phyloP scores from a whole-genome alignment of 2,329 filamentous ascomycete genomes.

The Phialophora tarda region DNA sequence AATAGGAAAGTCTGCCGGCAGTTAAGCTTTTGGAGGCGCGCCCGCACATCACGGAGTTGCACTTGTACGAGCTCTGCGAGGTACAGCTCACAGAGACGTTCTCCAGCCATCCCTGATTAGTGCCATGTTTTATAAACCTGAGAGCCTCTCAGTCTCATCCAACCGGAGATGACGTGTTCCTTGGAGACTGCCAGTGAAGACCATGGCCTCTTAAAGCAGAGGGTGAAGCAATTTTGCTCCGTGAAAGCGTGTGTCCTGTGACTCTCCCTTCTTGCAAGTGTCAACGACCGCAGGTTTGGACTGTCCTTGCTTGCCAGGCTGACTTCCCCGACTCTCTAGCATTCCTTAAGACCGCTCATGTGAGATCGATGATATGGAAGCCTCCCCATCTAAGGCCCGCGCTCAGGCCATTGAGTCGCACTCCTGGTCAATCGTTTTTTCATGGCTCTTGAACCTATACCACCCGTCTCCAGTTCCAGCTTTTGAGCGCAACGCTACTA shows the following conservation, averaged over 20 bases:
- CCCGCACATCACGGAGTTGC: no score
- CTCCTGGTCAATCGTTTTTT: constrained; percentile 88
- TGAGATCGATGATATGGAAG: constrained; percentile 49
- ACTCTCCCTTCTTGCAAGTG: not conserved
- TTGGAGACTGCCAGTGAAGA: not conserved
- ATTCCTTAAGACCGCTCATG: not conserved
- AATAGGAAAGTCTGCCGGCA: no score
- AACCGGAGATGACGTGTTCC: not conserved
- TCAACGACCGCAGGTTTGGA: not conserved
- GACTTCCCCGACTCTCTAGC: not conserved
- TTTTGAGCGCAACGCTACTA: constrained; percentile 88
- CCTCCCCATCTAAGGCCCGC: constrained; percentile 69
- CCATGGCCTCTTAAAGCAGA: not conserved
- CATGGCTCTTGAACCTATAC: constrained; percentile 78
- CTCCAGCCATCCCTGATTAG: no score
- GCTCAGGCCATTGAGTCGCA: constrained; percentile 81
- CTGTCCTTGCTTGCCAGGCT: not conserved
- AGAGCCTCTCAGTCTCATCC: not conserved
- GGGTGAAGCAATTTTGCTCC: not conserved
- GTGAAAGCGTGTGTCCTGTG: not conserved
- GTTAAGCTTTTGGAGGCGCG: no score
- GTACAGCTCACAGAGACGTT: no score
- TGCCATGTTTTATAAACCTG: not conserved
- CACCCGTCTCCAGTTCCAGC: constrained; percentile 66
- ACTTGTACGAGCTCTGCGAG: no score